phyloP scores from a whole-genome alignment of 768 basidiomycete species.

The Boletus coccyginus region DNA sequence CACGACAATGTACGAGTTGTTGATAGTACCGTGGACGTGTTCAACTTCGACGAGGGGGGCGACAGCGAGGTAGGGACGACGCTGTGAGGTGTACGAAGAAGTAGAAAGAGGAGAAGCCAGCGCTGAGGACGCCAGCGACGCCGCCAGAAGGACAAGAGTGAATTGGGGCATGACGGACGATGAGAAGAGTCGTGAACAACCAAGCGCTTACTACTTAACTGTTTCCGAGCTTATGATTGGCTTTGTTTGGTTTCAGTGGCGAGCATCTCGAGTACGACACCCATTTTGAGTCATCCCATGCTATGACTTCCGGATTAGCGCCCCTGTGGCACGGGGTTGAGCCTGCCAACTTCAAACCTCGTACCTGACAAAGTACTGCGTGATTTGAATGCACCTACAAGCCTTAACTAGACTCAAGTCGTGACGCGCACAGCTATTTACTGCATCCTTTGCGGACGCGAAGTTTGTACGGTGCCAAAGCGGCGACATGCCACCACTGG shows the following conservation, averaged over 20 bases:
- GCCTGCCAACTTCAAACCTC: too few relatives aligned
- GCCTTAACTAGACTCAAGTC: background rate
- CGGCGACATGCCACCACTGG: background rate
- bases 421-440: background rate
- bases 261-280: background rate
- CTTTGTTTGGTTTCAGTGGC: constrained; percentile 31
- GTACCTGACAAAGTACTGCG: background rate
- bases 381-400: too few relatives aligned
- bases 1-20: constrained; percentile 94
- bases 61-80: constrained; percentile 45
- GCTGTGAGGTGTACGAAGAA: constrained; percentile 30
- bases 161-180: constrained; percentile 35
- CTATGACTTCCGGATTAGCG: too few relatives aligned
- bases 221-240: constrained; percentile 17
- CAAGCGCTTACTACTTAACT: constrained; percentile 24
- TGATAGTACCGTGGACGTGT: constrained; percentile 69
- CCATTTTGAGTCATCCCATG: constrained; percentile 1
- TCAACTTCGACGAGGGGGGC: constrained; percentile 60
- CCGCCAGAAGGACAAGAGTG: constrained; percentile 35
- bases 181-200: constrained; percentile 7
- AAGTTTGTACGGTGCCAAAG: background rate
- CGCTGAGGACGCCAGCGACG: constrained; percentile 35
- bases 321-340: too few relatives aligned
- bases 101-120: constrained; percentile 48
- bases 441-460: background rate